phyloP scores from a whole-genome alignment of 2,329 filamentous ascomycete genomes.

The Phialophora macrospora region DNA sequence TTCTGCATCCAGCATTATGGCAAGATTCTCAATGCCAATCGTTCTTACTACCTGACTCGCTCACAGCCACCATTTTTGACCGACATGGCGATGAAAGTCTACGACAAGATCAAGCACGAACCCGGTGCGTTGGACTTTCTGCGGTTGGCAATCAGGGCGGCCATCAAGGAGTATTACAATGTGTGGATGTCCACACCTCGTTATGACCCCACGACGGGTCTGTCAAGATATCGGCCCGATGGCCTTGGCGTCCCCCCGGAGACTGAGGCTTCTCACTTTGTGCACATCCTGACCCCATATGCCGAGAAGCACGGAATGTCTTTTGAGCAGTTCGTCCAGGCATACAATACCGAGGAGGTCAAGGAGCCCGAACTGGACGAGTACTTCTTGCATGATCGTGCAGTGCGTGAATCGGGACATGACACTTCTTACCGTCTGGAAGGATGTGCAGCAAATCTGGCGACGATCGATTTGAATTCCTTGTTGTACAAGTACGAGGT shows the following conservation, averaged over 20 bases:
- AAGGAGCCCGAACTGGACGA: slow-evolving; percentile 87
- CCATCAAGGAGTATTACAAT: slow-evolving; percentile 94
- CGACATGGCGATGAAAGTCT: slow-evolving; percentile 93
- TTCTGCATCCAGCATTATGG: slow-evolving; percentile 99
- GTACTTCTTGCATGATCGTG: slow-evolving; percentile 95
- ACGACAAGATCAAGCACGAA: slow-evolving; percentile 89
- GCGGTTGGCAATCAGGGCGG: slow-evolving; percentile 77
- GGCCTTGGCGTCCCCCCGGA: slow-evolving; percentile 87
- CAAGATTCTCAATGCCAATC: slow-evolving; percentile 96
- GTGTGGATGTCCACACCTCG: slow-evolving; percentile 84
- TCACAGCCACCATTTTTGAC: slow-evolving; percentile 97
- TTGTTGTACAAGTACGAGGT: slow-evolving; percentile 96
- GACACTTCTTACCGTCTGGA: slow-evolving; percentile 95
- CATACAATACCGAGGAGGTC: slow-evolving; percentile 80
- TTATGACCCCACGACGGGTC: slow-evolving; percentile 74
- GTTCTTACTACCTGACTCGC: slow-evolving; percentile 91
- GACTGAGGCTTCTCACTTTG: slow-evolving; percentile 85
- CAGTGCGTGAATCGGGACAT: slow-evolving; percentile 93
- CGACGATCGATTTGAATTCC: slow-evolving; percentile 93
- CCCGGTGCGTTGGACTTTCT: slow-evolving; percentile 81
- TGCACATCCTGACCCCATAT: slow-evolving; percentile 80
- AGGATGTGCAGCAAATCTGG: slow-evolving; percentile 81
- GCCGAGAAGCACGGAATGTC: slow-evolving; percentile 80
- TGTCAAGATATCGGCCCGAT: slow-evolving; percentile 83
- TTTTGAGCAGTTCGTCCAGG: slow-evolving; percentile 82